These are phyloP conservation scores for Chlamydomonas sp. DNA, from an alignment of 139 green algal species.

Conservation along the genomic window DNA sequence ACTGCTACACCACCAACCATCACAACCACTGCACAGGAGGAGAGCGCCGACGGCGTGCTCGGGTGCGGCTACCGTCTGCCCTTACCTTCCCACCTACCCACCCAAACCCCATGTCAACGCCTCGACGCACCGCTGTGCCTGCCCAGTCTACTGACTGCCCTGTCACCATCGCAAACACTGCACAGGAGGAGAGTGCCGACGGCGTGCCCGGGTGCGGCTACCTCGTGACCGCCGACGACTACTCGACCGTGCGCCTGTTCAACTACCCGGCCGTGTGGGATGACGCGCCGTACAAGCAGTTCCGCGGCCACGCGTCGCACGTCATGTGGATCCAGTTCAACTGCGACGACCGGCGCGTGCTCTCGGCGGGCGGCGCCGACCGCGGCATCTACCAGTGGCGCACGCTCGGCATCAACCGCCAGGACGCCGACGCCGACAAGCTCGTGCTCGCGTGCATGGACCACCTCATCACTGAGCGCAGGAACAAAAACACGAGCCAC, in stretches of 20 bases:
- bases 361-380: conserved; percentile 40
- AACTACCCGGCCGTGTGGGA: conserved; percentile 52
- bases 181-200: conserved; percentile 33
- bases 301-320: conserved; percentile 40
- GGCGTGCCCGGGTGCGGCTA: conserved; percentile 30
- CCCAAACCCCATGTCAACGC: no score
- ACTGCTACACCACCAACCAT: no score
- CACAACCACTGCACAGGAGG: no score
- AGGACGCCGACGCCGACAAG: conserved; percentile 25
- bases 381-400: conserved; percentile 40
- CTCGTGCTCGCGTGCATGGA: conserved; percentile 2
- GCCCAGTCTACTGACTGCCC: no score
- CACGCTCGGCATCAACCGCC: conserved; percentile 26
- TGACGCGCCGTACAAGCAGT: conserved; percentile 50
- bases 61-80: no score
- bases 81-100: no score
- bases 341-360: conserved; percentile 22
- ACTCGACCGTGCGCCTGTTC: conserved; percentile 46
- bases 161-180: no score
- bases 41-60: conserved; percentile 33
- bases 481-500: no score
- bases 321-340: conserved; percentile 35
- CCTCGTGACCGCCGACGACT: conserved; percentile 48
- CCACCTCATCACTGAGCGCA: neutral
- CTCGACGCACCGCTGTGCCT: no score